Conservation (phyloP, 208 protist genomes). For the Wallacemonas sp. region DNA sequence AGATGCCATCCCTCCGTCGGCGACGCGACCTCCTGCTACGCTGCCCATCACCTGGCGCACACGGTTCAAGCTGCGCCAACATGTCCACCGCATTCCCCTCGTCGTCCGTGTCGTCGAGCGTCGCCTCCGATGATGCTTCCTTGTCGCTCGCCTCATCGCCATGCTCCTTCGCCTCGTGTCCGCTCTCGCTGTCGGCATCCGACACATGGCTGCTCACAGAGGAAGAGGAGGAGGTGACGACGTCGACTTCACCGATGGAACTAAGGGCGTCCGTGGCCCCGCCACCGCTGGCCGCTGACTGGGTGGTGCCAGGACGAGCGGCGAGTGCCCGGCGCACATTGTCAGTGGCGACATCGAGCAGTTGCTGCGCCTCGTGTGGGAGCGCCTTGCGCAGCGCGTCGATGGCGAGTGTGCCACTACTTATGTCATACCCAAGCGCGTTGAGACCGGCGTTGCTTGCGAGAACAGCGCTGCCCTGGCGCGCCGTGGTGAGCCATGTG, state of each 20-base stretch:
- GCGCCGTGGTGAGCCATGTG: conserved; percentile 34
- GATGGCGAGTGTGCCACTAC: not conserved
- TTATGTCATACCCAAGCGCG: not conserved
- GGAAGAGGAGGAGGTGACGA: too few species aligned
- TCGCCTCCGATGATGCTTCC: not conserved
- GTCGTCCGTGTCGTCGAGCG: too few species aligned
- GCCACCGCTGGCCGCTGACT: too few species aligned
- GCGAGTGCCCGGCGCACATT: not conserved
- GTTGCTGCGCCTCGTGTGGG: not conserved
- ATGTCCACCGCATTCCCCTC: not conserved
- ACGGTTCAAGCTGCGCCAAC: too few species aligned
- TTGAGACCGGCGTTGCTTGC: not conserved
- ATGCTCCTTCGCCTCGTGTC: not conserved
- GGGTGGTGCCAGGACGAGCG: not conserved
- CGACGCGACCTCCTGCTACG: too few species aligned
- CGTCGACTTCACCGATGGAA: not conserved
- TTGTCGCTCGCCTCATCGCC: not conserved
- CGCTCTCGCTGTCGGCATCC: not conserved
- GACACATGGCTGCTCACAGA: too few species aligned
- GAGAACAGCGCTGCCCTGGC: conserved; percentile 1
- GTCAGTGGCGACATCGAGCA: conserved; percentile 6
- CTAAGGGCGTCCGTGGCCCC: too few species aligned
- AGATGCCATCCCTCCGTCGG: not conserved
- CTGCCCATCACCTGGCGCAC: too few species aligned
- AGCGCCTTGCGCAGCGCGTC: conserved; percentile 15